Evolutionary conservation across 2,329 filamentous ascomycete genomes (phyloP), one percentile per base, ranked within the genome.

Genomic region (Penicillium sp.): DNA sequence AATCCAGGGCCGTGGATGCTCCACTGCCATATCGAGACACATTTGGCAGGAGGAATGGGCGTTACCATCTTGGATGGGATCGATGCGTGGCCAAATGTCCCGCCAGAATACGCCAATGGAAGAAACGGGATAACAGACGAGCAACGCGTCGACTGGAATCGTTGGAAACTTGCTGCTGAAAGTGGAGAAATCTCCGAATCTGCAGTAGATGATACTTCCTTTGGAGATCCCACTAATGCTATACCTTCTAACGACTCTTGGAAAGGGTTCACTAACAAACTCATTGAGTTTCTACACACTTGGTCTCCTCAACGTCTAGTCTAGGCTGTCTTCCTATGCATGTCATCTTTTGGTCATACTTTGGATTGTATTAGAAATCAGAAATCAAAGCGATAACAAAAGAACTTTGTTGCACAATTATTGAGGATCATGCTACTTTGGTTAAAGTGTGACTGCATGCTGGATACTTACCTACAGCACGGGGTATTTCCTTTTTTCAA

Each of bases 1-100:
- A 78, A 77, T 55, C 76, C 78, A 0, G 78, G 78, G 0, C 71
- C 77, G 0, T 81, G 73, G 57, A 63, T 81, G 49, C 60, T 82
- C 45, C 79, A 81, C 64, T 81, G 79, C 59, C 79, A 81, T 63
- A 75, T 81, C 18, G 70, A 78, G 60, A 73, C 70, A 7, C 79
- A 82, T 66, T 62, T 80, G 47, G 66, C 67, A 23, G 77, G 77
- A 0, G 78, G 77, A 0, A 81, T 81, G 77, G 72, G 72, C 0
- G 68, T 81, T 51, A 73, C 74, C 1, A 67, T 81, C 6, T 61
- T 81, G 20, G 79, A 81, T 62, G 78, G 78, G 0, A 65, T 79
- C 42, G 78, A 81, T 64, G 69, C 63, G 18, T 79, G 74, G 75
- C 77, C 77, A 1, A 62, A 70, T 20, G 62, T 73, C 45, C 67